A percentile compares a stretch with the other conserved stretches of the same genome.
Conservation (phyloP, 1,284 basidiomycete genomes). For the Agaricales sp. region DNA sequence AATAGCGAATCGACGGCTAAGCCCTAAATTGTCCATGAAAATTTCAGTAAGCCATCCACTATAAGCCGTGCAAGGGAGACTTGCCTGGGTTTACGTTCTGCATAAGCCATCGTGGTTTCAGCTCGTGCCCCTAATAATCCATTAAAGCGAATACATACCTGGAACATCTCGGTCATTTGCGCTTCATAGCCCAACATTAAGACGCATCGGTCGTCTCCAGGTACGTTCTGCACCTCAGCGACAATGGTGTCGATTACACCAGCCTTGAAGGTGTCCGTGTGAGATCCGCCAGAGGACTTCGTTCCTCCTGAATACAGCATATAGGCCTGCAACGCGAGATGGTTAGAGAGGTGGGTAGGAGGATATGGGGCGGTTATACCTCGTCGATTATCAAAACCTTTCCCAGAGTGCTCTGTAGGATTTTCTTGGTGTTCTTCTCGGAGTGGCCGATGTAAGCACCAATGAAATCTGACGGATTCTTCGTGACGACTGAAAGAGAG, state of each 20-base stretch:
- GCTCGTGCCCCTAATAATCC: no score
- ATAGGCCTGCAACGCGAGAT: constrained; percentile 38
- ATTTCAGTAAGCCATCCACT: neutral
- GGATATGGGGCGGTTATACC: constrained; percentile 21
- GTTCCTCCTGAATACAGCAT: constrained; percentile 44
- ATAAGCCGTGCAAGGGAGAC: constrained; percentile 13
- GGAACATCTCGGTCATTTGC: constrained; percentile 62
- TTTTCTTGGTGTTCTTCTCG: constrained; percentile 52
- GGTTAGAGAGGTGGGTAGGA: neutral
- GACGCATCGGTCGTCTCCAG: constrained; percentile 60
- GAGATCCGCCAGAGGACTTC: constrained; percentile 13
- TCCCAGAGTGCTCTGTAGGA: constrained; percentile 42
- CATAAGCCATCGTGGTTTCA: neutral
- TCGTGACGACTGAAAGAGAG: constrained; percentile 37
- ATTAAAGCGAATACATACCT: no score
- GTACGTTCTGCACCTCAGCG: constrained; percentile 56
- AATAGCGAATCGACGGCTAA: constrained; percentile 44
- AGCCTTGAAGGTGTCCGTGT: constrained; percentile 43
- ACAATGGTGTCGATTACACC: constrained; percentile 65
- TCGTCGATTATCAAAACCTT: constrained; percentile 63
- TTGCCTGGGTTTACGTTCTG: constrained; percentile 63
- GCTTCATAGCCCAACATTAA: constrained; percentile 53
- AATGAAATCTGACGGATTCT: constrained; percentile 57
- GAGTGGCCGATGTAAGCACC: constrained; percentile 44
- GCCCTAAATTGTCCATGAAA: neutral